Evolutionary conservation across 345 rosid species (phyloP), one percentile per base, ranked within the genome.

Genomic region (Eucalyptus erythrocorys): DNA sequence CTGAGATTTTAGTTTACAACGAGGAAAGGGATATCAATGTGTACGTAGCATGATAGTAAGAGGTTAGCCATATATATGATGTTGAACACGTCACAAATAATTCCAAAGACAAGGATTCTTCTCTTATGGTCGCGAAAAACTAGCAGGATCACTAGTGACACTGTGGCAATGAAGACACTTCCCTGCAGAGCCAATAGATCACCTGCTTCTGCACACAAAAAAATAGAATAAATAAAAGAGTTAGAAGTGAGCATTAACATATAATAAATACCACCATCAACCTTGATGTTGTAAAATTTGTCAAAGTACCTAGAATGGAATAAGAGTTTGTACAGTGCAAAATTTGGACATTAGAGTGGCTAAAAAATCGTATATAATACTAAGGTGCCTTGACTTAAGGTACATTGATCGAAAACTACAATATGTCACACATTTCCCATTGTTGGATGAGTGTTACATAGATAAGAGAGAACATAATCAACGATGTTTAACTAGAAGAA

Each of bases 11-110:
- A 57, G 68, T 37, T 71, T 71, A 71, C 45, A 19, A 40, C 27
- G 30, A 11, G 87, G 50, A 59, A 88, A 48, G 13, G 30, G 80
- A 24, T 15, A 76, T 32, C 64, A 21, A 19, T 34, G 47, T 8
- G 40, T 16, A 85, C 87, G 17, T 89, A 90, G 91, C 93, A 90
- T 87, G 91, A 89, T 55, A 21, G 86, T 64, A 8, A 91, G 92
- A 32, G 94, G 94, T 7, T 93, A 89, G 57, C 47, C 57, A 48
- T 93, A 93, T 93, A 93, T n/a, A 87, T 85, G 32, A 93, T 87
- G 86, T 92, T 93, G 90, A 93, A 92, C 51, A 92, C 32, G 47
- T 89, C 89, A 15, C 90, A 91, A 21, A 93, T 17, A 45, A 92
- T 53, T 14, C 92, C 94, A 8, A 92, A 88, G 22, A 88, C 80